Conservation (phyloP, 768 basidiomycete species). For the Suillus variegatus region DNA sequence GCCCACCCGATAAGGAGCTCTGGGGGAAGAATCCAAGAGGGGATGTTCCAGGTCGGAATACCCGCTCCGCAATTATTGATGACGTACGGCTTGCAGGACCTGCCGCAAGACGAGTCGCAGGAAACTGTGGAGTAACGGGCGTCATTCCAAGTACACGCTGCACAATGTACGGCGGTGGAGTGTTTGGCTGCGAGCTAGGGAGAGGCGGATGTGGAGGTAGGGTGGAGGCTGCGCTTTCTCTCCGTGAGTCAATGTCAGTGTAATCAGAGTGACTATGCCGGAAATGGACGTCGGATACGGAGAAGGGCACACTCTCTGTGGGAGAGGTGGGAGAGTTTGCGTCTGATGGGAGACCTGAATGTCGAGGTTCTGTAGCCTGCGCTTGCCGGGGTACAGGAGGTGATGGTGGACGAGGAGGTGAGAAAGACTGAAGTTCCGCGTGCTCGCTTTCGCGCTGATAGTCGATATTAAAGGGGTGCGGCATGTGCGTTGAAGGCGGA, state of each 20-base stretch:
- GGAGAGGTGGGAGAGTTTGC: conserved; percentile 57
- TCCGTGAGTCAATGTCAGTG: conserved; percentile 31
- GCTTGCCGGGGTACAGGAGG: conserved; percentile 26
- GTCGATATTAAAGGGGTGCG: conserved; percentile 20
- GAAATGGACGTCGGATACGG: conserved; percentile 56
- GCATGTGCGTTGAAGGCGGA: conserved; percentile 41
- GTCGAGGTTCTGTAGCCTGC: conserved; percentile 27
- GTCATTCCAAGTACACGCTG: conserved; percentile 33
- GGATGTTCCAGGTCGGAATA: conserved; percentile 13
- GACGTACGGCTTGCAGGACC: conserved; percentile 1
- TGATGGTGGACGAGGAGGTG: conserved; percentile 12
- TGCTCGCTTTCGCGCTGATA: conserved; percentile 15
- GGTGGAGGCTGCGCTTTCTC: conserved; percentile 34
- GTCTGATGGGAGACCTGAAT: conserved; percentile 27
- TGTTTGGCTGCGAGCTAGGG: conserved; percentile 27
- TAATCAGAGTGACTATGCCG: conserved; percentile 40
- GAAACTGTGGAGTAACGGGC: conserved; percentile 19
- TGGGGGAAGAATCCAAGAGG: conserved; percentile 1
- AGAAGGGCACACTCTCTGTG: conserved; percentile 57
- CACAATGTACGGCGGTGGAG: conserved; percentile 31
- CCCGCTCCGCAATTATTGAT: background rate
- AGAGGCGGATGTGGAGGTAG: conserved; percentile 47
- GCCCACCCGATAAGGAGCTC: conserved; percentile 16
- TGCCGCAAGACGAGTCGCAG: background rate
- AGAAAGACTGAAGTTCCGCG: background rate